These are phyloP conservation scores for Lactarius hengduanensis DNA, from an alignment of 768 basidiomycete genomes.

Conservation along the genomic window DNA sequence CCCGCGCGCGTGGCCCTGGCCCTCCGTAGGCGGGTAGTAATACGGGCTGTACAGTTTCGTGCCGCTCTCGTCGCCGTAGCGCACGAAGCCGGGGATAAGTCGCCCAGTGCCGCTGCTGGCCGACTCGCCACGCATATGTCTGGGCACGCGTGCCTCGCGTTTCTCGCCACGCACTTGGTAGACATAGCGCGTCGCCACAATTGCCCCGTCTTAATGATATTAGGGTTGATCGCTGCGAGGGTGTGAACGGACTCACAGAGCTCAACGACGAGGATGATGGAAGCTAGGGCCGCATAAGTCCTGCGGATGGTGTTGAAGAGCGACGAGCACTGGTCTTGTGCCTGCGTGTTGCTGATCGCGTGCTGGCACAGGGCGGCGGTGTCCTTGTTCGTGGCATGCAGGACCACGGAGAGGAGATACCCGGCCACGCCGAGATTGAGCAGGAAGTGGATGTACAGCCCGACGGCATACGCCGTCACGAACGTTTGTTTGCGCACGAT, in stretches of 20 bases:
- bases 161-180: slow-evolving; percentile 28
- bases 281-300: slow-evolving; percentile 47
- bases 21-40: not conserved
- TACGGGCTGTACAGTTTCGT: slow-evolving; percentile 22
- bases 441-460: slow-evolving; percentile 56
- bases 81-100: slow-evolving; percentile 22
- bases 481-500: slow-evolving; percentile 62
- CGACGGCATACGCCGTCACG: slow-evolving; percentile 54
- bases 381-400: slow-evolving; percentile 45
- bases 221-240: not conserved
- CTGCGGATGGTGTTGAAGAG: slow-evolving; percentile 45
- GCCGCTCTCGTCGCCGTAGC: slow-evolving; percentile 23
- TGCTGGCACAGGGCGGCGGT: slow-evolving; percentile 46
- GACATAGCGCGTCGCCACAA: slow-evolving; percentile 31
- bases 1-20: slow-evolving; percentile 9
- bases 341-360: slow-evolving; percentile 42
- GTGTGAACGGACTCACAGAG: slow-evolving; percentile 46
- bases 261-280: slow-evolving; percentile 49
- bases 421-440: slow-evolving; percentile 52
- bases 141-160: slow-evolving; percentile 24
- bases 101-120: not conserved
- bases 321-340: slow-evolving; percentile 45
- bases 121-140: not conserved
- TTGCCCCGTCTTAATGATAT: slow-evolving; percentile 23
- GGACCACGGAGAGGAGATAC: slow-evolving; percentile 52